A percentile compares a stretch with the other conserved stretches of the same genome.
Evolutionary conservation across 441 rosid genomes (phyloP).

Genomic region (Geranium incanum): DNA sequence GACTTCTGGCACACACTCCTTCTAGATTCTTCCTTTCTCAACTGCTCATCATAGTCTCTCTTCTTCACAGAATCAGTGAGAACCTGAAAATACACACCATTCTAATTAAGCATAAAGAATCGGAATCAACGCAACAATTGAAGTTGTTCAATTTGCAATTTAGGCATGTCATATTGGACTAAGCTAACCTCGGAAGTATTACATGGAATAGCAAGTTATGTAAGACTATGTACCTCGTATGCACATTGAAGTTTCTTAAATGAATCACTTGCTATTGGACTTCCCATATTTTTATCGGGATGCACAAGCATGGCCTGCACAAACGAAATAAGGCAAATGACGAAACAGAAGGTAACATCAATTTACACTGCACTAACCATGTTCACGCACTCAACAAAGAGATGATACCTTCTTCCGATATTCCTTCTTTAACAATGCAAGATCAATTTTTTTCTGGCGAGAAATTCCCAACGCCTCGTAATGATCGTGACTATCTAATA

Average conservation of each 20-base stretch:
- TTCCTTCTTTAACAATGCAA: constrained; percentile 62
- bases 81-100: constrained; percentile 45
- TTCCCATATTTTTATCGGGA: constrained; percentile 99
- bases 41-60: constrained; percentile 90
- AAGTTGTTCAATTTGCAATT: constrained; percentile 4
- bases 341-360: not conserved
- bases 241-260: constrained; percentile 98
- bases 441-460: constrained; percentile 62
- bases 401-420: constrained; percentile 70
- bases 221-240: constrained; percentile 56
- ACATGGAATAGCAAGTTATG: too few species aligned
- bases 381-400: not conserved
- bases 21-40: constrained; percentile 73
- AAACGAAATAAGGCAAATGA: constrained; percentile 15
- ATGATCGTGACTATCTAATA: constrained; percentile 63
- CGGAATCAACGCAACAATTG: constrained; percentile 10
- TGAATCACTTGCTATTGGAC: constrained; percentile 88
- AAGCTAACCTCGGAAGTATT: too few species aligned
- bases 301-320: constrained; percentile 97
- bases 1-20: constrained; percentile 73
- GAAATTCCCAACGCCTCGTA: constrained; percentile 80
- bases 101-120: constrained; percentile 16
- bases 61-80: constrained; percentile 81
- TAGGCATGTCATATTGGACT: not conserved
- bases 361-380: not conserved